Conservation (phyloP, 371 early-diverging fungal genomes). For the Dinochytrium kinnereticum region DNA sequence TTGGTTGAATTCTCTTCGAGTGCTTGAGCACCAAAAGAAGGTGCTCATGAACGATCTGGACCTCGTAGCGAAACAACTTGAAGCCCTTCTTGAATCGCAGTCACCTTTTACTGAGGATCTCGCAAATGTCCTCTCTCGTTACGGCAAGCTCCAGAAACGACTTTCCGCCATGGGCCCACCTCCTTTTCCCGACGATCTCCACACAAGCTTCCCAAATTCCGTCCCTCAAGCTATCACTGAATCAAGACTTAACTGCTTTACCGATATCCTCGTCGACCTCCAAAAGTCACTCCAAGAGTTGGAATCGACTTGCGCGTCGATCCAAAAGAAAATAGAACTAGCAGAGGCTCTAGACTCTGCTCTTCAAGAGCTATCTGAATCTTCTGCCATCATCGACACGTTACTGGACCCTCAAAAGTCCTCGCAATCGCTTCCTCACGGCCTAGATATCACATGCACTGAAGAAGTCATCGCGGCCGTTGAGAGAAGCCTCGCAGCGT, state of each 20-base stretch:
- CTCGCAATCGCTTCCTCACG: neutral
- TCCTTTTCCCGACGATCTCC: neutral
- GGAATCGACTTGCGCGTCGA: neutral
- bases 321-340: neutral
- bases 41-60: neutral
- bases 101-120: neutral
- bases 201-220: neutral
- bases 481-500: neutral
- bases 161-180: neutral
- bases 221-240: no score
- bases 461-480: neutral
- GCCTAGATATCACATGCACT: neutral
- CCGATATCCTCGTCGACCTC: neutral
- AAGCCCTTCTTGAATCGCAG: neutral
- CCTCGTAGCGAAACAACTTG: neutral
- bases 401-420: neutral
- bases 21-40: neutral
- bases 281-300: neutral
- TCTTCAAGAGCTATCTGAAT: neutral
- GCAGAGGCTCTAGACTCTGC: constrained; percentile 9
- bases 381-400: neutral
- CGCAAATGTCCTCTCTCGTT: neutral
- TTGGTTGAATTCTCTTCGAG: neutral
- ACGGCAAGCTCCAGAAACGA: neutral
- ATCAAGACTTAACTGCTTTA: neutral